Evolutionary conservation across 2,329 filamentous ascomycete species (phyloP).

Genomic region (Phoma sp.): DNA sequence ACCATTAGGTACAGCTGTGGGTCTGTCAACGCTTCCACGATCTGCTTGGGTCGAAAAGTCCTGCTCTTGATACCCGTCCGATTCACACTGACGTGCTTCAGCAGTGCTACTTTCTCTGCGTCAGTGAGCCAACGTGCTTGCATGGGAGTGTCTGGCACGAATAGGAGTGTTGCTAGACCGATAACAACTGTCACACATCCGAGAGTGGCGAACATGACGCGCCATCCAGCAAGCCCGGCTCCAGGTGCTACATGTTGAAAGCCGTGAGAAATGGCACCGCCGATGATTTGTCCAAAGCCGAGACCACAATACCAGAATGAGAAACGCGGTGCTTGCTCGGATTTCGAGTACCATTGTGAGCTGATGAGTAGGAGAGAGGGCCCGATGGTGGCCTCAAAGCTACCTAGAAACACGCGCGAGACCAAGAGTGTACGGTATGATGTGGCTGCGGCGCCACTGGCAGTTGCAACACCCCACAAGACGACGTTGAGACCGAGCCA

Average conservation of each 20-base stretch:
- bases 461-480: constrained; percentile 58
- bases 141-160: constrained; percentile 52
- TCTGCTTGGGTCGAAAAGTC: constrained; percentile 70
- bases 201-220: constrained; percentile 31
- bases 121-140: constrained; percentile 48
- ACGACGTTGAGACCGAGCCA: constrained; percentile 55
- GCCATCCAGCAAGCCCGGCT: constrained; percentile 19
- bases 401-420: constrained; percentile 59
- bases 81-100: constrained; percentile 74
- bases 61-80: constrained; percentile 75
- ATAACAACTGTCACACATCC: constrained; percentile 22
- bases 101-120: constrained; percentile 54
- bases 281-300: constrained; percentile 25
- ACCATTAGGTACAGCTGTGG: constrained; percentile 60
- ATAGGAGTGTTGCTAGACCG: constrained; percentile 37
- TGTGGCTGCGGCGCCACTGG: constrained; percentile 10
- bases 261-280: constrained; percentile 26
- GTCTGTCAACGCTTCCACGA: constrained; percentile 62
- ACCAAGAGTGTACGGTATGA: constrained; percentile 56
- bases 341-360: constrained; percentile 61
- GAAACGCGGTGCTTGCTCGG: constrained; percentile 67
- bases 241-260: constrained; percentile 30
- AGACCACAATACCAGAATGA: constrained; percentile 69
- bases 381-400: constrained; percentile 61
- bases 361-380: constrained; percentile 62